Base-by-base conservation (phyloP, 108 stramenopile species). In the Poteriospumella lacustris region DNA sequence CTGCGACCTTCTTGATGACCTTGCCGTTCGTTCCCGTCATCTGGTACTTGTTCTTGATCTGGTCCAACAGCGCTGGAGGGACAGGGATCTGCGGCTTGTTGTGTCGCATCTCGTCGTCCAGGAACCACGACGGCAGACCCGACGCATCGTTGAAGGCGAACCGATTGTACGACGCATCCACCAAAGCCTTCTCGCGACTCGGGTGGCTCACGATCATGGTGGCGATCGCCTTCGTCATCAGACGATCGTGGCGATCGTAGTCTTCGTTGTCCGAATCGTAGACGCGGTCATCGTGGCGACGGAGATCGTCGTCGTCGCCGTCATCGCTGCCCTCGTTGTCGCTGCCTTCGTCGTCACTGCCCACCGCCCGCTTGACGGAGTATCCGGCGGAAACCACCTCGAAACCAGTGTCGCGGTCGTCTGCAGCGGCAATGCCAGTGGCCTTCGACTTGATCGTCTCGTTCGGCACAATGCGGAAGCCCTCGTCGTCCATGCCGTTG, bases 81-180 rank as follows among this genome's bases (percentile, higher is more conserved):
- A 98, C 91, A 31, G 97, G 97, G 33, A 98, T 85, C 86, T 98
- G 96, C 0, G 98, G 98, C 31, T 97, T 86, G 87, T 97, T 92
- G 85, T 99, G 92, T 40, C 87, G 79, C 59, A 88, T 89, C 79
- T 99, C 98, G 78, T 99, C 97, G 56, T 96, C 98, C 0, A 91
- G 88, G 78, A 99, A 99, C 98, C 98, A 99, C 38, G 95, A 91
- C 2, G 98, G 98, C 26, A 99, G 80, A 64, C 89, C 95, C 58
- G 82, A 64, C 0, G 95, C 92, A 83, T 99, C 98, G 83, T 99
- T 99, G 93, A 95, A 98, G 26, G 97, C 94, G 80, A 82, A 99
- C 0, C 98, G 94, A 81, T 99, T 99, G 92, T 99, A 99, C 0
- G 92, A 93, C 0, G 97, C 96, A 84, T 99, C 98, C 1, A 98